Evolutionary conservation across 148 eudicot genomes (phyloP), one percentile per base, ranked within the genome.

Genomic region (Suaeda aralocaspica): DNA sequence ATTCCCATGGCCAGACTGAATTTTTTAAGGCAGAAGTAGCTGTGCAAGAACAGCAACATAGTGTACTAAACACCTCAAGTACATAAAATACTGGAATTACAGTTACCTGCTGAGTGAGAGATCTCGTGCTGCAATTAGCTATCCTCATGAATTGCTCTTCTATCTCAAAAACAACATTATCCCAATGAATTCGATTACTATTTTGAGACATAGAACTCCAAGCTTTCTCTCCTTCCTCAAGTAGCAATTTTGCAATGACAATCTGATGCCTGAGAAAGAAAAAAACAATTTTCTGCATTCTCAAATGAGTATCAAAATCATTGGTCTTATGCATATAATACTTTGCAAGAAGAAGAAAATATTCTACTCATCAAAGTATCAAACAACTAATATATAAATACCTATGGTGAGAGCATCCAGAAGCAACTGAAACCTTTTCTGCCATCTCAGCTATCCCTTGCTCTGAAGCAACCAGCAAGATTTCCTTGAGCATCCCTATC

Each of bases 371-470:
- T 65, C 69, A 69, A 44, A 26, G 11, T 9, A 67, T 65, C 69
- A 69, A 44, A 26, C 15, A 2, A 48, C 42, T 55, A 65, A 15
- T 51, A n/a, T 30, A 65, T 55, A 57, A 69, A 71, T 87, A 95
- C 99, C 97, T 78, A 77, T 95, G 99, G 79, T 91, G 99, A 64
- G 77, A 77, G 79, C 99, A 95, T 67, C 99, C 96, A 42, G 92
- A 79, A 66, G 79, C 89, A 50, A 84, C 66, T 29, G 92, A 84
- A 63, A 95, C 90, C 77, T 86, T 90, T 71, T 81, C 82, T 7
- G 91, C 97, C 77, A 95, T 84, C 65, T 82, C 80, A 11, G 36
- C 66, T n/a, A 89, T 80, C 45, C 86, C 90, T 66, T 82, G 73
- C 72, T 81, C 85, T 18, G 86, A 80, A 75, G 77, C 84, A 71